Percentiles rank a stretch among this genome's conserved stretches.
These are phyloP conservation scores for Talaromyces liani DNA, from an alignment of 495 filamentous ascomycete genomes.

Conservation along the genomic window DNA sequence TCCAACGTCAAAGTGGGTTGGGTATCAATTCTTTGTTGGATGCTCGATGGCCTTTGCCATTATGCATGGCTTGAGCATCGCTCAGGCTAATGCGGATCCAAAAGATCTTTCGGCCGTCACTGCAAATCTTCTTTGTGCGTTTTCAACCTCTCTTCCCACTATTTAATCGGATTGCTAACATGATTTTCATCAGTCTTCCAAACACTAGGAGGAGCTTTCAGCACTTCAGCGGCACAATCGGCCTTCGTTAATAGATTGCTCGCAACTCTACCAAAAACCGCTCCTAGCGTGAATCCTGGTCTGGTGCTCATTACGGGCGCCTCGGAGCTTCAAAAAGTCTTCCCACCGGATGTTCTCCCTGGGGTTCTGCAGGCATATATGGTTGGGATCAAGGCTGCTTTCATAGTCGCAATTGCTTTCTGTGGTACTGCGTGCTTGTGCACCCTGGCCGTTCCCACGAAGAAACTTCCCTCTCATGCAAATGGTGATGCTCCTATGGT, in stretches of 20 bases:
- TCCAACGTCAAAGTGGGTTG: slow-evolving; percentile 39
- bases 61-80: slow-evolving; percentile 4
- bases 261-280: slow-evolving; percentile 7
- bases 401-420: background rate
- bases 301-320: slow-evolving; percentile 38
- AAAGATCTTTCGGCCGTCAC: slow-evolving; percentile 5
- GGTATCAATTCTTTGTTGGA: slow-evolving; percentile 50
- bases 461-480: background rate
- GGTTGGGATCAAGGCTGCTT: slow-evolving; percentile 36
- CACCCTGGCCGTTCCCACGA: background rate
- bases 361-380: slow-evolving; percentile 49
- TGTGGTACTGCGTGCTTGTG: background rate
- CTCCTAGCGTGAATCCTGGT: slow-evolving; percentile 29
- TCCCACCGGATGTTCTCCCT: slow-evolving; percentile 32
- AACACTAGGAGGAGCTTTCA: slow-evolving; percentile 36
- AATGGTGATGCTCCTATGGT: background rate
- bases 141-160: too few relatives aligned
- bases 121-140: slow-evolving; percentile 1
- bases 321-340: slow-evolving; percentile 32
- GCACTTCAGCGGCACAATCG: slow-evolving; percentile 32
- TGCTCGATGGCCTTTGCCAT: slow-evolving; percentile 21
- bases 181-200: slow-evolving; percentile 30
- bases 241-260: slow-evolving; percentile 33
- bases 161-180: too few relatives aligned
- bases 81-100: slow-evolving; percentile 12